Conservation (phyloP, 1,139 yeast species). For the Debaryomyces sp. region DNA sequence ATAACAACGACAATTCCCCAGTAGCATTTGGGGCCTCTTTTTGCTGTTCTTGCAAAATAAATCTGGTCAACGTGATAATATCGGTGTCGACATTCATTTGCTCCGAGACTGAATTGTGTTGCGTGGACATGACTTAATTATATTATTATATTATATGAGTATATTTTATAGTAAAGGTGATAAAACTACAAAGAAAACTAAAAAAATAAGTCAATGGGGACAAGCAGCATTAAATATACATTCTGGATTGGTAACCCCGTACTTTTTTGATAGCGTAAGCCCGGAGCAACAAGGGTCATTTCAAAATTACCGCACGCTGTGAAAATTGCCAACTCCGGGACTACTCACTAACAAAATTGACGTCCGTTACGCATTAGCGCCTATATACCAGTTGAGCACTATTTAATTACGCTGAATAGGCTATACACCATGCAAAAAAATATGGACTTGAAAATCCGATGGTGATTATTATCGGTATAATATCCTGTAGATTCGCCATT, state of each 20-base stretch:
- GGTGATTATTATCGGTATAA: background rate
- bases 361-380: background rate
- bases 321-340: conserved; percentile 1
- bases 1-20: conserved; percentile 86
- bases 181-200: background rate
- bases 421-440: background rate
- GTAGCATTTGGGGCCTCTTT: conserved; percentile 72
- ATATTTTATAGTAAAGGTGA: background rate
- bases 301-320: conserved; percentile 8
- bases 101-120: conserved; percentile 35
- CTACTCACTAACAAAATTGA: background rate
- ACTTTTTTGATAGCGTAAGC: conserved; percentile 8
- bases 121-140: conserved; percentile 13
- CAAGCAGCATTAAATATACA: background rate
- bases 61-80: conserved; percentile 85
- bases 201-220: background rate
- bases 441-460: background rate
- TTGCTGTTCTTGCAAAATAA: conserved; percentile 84
- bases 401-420: background rate
- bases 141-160: background rate
- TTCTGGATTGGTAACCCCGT: conserved; percentile 9
- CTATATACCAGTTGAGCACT: background rate
- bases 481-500: background rate
- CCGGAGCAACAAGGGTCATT: conserved; percentile 12
- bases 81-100: conserved; percentile 73